phyloP scores from a whole-genome alignment of 495 filamentous ascomycete genomes.

The Xylaria palmicola region DNA sequence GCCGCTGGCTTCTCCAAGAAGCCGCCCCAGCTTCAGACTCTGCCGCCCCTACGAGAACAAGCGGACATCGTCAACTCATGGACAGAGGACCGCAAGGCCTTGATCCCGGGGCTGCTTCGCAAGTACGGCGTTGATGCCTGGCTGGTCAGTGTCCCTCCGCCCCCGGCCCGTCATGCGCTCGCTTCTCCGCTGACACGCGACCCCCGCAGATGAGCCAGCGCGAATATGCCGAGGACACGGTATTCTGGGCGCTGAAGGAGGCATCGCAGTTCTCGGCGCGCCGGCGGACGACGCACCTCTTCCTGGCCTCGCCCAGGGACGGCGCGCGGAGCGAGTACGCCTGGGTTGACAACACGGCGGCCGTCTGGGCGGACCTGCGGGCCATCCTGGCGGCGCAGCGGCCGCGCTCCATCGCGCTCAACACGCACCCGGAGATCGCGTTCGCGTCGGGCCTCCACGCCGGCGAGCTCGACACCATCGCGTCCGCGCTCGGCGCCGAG shows the following conservation, averaged over 20 bases:
- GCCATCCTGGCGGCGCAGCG: conserved; percentile 30
- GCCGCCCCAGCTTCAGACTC: conserved; percentile 32
- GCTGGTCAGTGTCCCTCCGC: conserved; percentile 34
- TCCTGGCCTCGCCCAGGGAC: conserved; percentile 34
- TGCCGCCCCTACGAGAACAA: conserved; percentile 45
- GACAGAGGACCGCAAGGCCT: conserved; percentile 37
- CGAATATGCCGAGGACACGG: conserved; percentile 50
- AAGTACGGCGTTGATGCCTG: conserved; percentile 49
- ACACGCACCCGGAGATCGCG: conserved; percentile 39
- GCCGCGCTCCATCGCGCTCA: conserved; percentile 38
- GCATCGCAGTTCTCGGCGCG: conserved; percentile 45
- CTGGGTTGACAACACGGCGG: conserved; percentile 46
- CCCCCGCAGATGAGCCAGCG: conserved; percentile 43
- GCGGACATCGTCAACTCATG: conserved; percentile 41
- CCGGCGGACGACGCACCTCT: conserved; percentile 44
- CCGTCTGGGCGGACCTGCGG: conserved; percentile 36
- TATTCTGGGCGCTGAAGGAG: conserved; percentile 48
- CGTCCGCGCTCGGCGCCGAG: conserved; percentile 29
- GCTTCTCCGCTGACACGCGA: conserved; percentile 1
- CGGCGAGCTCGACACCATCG: conserved; percentile 39
- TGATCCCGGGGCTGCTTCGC: conserved; percentile 39
- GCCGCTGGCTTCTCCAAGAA: conserved; percentile 20
- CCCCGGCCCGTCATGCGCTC: not conserved
- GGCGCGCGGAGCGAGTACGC: conserved; percentile 26
- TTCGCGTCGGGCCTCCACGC: conserved; percentile 46